These are phyloP conservation scores for Xylaria sp. DNA, from an alignment of 2,329 filamentous ascomycete species.

Conservation along the genomic window DNA sequence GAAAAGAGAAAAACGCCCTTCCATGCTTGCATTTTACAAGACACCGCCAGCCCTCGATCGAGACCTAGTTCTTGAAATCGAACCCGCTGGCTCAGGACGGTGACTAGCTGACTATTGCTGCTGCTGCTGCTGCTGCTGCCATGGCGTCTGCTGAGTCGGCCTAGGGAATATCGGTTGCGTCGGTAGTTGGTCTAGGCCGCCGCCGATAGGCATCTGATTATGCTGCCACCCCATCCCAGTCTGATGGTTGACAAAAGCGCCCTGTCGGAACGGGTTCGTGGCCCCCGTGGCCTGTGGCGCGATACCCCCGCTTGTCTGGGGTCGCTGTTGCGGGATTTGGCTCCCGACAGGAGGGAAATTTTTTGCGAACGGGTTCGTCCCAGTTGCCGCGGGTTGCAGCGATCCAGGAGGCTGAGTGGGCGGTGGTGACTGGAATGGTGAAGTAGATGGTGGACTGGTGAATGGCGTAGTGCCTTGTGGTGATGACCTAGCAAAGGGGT, in stretches of 20 bases:
- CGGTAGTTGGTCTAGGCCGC: slow-evolving; percentile 79
- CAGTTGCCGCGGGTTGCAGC: slow-evolving; percentile 62
- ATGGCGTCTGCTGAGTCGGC: slow-evolving; percentile 72
- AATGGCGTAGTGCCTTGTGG: slow-evolving; percentile 57
- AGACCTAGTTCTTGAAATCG: not conserved
- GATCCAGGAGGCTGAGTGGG: slow-evolving; percentile 54
- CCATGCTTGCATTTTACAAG: slow-evolving; percentile 28
- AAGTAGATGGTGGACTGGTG: slow-evolving; percentile 49
- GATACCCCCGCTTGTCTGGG: slow-evolving; percentile 62
- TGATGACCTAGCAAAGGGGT: slow-evolving; percentile 82
- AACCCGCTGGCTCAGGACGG: not conserved
- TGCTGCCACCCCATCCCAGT: slow-evolving; percentile 92
- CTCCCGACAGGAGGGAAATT: slow-evolving; percentile 53
- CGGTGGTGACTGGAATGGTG: slow-evolving; percentile 59
- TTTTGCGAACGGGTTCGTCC: slow-evolving; percentile 70
- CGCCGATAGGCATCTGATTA: slow-evolving; percentile 80
- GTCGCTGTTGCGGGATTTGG: slow-evolving; percentile 55
- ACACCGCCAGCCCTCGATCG: slow-evolving; percentile 1
- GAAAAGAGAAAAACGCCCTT: slow-evolving; percentile 19
- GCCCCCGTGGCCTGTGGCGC: slow-evolving; percentile 83
- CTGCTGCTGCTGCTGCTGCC: slow-evolving; percentile 62
- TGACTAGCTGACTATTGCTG: slow-evolving; percentile 24
- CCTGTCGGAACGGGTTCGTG: slow-evolving; percentile 95
- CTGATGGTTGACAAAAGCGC: slow-evolving; percentile 86
- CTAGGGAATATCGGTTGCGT: slow-evolving; percentile 89